phyloP scores from a whole-genome alignment of 805 yeast genomes.

The Wickerhamiella slavikovae region DNA sequence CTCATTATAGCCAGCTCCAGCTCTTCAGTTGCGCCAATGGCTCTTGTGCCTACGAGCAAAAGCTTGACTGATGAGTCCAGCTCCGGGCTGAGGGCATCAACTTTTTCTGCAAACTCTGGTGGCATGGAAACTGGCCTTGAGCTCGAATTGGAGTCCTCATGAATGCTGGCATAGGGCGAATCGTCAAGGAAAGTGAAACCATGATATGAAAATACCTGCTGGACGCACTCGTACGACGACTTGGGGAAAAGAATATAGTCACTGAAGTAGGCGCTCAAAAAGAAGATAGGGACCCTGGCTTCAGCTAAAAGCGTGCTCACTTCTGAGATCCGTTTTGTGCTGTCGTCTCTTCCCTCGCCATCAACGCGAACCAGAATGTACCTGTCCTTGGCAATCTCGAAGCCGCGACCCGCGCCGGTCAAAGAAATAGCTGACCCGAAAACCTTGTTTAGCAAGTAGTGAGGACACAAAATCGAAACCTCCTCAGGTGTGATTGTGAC shows the following conservation, averaged over 20 bases:
- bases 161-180: slow-evolving; percentile 18
- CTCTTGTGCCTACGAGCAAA: slow-evolving; percentile 38
- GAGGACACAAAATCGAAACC: too few species aligned
- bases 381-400: slow-evolving; percentile 22
- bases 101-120: neutral
- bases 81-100: slow-evolving; percentile 22
- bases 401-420: too few species aligned
- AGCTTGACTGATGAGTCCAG: slow-evolving; percentile 23
- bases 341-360: slow-evolving; percentile 35
- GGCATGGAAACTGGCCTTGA: too few species aligned
- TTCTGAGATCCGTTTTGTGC: slow-evolving; percentile 29
- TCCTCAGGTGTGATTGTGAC: too few species aligned
- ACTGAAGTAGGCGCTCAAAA: slow-evolving; percentile 40
- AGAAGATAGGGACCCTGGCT: slow-evolving; percentile 37
- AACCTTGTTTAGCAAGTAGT: too few species aligned
- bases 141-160: neutral
- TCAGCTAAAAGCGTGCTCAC: slow-evolving; percentile 38
- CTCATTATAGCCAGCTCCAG: slow-evolving; percentile 21
- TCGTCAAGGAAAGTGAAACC: slow-evolving; percentile 26
- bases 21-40: slow-evolving; percentile 18
- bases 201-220: slow-evolving; percentile 23
- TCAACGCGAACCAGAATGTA: slow-evolving; percentile 38
- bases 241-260: slow-evolving; percentile 43
- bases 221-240: slow-evolving; percentile 24
- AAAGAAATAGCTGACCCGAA: too few species aligned